phyloP scores from a whole-genome alignment of 2,329 filamentous ascomycete genomes.

The Aspergillus sp. region DNA sequence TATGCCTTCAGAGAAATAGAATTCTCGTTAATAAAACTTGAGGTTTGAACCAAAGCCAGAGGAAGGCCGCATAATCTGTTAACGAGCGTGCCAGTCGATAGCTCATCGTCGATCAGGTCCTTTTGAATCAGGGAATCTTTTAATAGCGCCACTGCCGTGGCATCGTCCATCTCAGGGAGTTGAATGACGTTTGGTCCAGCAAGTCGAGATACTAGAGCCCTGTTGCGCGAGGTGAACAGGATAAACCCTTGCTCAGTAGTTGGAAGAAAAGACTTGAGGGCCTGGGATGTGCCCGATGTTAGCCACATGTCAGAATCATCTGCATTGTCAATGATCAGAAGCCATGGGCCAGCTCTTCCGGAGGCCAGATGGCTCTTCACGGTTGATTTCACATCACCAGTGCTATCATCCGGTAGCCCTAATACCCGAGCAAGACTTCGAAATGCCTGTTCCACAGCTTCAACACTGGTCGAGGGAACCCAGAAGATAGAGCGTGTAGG shows the following conservation, averaged over 20 bases:
- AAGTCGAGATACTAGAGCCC: no score
- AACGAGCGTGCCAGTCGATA: background rate
- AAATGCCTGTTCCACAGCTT: slow-evolving; percentile 15
- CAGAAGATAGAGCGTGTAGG: slow-evolving; percentile 25
- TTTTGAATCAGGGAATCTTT: background rate
- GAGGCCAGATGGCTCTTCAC: background rate
- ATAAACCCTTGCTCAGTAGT: background rate
- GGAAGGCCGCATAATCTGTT: background rate
- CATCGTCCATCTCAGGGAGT: background rate
- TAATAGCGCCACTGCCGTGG: background rate
- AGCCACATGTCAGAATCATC: background rate
- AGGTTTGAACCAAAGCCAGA: background rate
- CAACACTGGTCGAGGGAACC: slow-evolving; percentile 25
- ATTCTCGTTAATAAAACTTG: slow-evolving; percentile 14
- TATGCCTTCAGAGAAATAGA: background rate
- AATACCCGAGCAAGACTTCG: slow-evolving; percentile 8
- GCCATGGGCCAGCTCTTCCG: background rate
- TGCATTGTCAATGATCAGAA: background rate
- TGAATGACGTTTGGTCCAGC: background rate
- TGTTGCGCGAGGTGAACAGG: background rate
- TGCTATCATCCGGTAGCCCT: background rate
- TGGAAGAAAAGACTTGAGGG: accelerated
- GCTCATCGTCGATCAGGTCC: background rate
- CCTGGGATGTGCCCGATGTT: background rate
- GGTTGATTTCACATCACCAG: background rate